Conservation (phyloP, 2,329 filamentous ascomycete genomes). For the Trichoderma asperellum region DNA sequence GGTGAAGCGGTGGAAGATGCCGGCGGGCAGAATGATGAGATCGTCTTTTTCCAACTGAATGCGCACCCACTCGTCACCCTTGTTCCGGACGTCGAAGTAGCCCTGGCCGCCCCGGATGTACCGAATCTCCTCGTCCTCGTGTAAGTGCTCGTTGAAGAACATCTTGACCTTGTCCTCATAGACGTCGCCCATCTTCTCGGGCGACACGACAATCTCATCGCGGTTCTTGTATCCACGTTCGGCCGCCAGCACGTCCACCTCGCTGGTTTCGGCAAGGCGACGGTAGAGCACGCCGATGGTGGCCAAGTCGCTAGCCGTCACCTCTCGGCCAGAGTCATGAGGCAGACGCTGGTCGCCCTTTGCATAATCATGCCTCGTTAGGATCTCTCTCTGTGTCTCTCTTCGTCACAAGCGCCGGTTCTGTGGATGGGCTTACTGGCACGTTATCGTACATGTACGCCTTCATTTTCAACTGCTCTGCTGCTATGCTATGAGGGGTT, state of each 20-base stretch:
- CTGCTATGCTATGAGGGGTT: slow-evolving; percentile 13
- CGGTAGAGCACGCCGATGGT: slow-evolving; percentile 82
- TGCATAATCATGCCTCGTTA: slow-evolving; percentile 27
- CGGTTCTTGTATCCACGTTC: slow-evolving; percentile 89
- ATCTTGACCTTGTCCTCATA: slow-evolving; percentile 94
- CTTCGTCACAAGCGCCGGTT: not conserved
- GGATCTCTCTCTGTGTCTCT: not conserved
- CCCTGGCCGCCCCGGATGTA: slow-evolving; percentile 88
- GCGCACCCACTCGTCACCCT: slow-evolving; percentile 85
- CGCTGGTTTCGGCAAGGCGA: slow-evolving; percentile 63
- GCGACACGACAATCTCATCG: slow-evolving; percentile 89
- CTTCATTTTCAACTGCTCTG: slow-evolving; percentile 48
- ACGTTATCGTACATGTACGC: slow-evolving; percentile 63
- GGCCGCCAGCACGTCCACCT: slow-evolving; percentile 74
- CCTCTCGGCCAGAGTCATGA: slow-evolving; percentile 79
- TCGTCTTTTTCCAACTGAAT: slow-evolving; percentile 84
- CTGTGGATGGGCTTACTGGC: slow-evolving; percentile 47
- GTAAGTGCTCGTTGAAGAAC: slow-evolving; percentile 94
- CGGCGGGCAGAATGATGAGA: slow-evolving; percentile 88
- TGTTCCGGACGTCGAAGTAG: slow-evolving; percentile 88
- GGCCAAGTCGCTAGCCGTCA: slow-evolving; percentile 67
- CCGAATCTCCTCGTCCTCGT: slow-evolving; percentile 98
- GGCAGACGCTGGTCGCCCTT: slow-evolving; percentile 91
- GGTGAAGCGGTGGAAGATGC: slow-evolving; percentile 97
- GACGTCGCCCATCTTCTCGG: slow-evolving; percentile 77